These are phyloP conservation scores for Gnomoniopsis sp. DNA, from an alignment of 2,329 filamentous ascomycete species.

Conservation along the genomic window DNA sequence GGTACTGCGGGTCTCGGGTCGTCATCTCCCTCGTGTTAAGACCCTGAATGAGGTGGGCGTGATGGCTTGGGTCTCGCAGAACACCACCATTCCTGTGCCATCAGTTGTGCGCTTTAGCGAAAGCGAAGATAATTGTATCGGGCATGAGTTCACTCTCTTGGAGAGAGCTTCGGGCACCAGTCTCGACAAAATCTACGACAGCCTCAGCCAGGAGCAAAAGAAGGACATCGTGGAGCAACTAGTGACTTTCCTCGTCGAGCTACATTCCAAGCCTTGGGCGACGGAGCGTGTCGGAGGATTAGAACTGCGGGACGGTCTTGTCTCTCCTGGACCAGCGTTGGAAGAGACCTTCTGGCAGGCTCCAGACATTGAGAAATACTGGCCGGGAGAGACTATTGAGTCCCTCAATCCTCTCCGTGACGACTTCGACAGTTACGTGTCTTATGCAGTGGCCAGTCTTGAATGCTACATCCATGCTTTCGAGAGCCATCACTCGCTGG, in stretches of 20 bases:
- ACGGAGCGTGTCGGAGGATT: neutral
- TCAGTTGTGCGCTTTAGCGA: slow-evolving; percentile 27
- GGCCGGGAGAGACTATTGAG: slow-evolving; percentile 23
- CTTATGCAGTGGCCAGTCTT: neutral
- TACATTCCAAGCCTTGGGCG: slow-evolving; percentile 23
- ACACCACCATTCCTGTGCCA: slow-evolving; percentile 33
- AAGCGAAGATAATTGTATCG: slow-evolving; percentile 25
- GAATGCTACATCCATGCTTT: slow-evolving; percentile 27
- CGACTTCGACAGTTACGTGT: neutral
- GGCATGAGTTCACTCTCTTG: slow-evolving; percentile 32
- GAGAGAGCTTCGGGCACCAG: slow-evolving; percentile 25
- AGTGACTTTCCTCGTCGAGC: slow-evolving; percentile 26
- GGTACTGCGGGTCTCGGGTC: slow-evolving; percentile 31
- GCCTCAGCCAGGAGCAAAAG: slow-evolving; percentile 21
- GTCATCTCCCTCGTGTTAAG: slow-evolving; percentile 33
- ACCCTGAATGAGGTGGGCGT: slow-evolving; percentile 34
- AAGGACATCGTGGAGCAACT: slow-evolving; percentile 27
- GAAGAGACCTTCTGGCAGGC: slow-evolving; percentile 35
- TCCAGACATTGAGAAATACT: slow-evolving; percentile 28
- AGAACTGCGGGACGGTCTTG: neutral
- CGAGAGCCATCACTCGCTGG: slow-evolving; percentile 24
- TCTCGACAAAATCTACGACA: slow-evolving; percentile 27
- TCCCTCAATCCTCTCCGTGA: slow-evolving; percentile 22
- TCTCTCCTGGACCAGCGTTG: slow-evolving; percentile 25
- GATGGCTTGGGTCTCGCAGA: slow-evolving; percentile 30